Evolutionary conservation across 495 filamentous ascomycete genomes (phyloP).

Genomic region (Aspergillus funiculosus): DNA sequence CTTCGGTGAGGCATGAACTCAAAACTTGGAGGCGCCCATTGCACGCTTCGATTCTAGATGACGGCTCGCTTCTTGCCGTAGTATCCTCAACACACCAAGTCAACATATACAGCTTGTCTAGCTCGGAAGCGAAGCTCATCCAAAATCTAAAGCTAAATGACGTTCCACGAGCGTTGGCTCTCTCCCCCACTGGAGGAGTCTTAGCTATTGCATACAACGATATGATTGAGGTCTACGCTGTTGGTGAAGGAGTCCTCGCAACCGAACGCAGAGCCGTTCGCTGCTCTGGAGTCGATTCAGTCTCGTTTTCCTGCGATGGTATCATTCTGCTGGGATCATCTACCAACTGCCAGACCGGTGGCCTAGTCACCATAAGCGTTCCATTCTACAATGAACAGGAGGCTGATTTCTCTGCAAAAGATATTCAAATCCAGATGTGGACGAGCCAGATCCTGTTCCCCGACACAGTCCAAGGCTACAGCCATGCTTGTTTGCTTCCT

Average conservation of each 20-base stretch:
- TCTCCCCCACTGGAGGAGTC: constrained; percentile 76
- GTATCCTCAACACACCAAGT: constrained; percentile 74
- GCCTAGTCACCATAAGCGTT: constrained; percentile 72
- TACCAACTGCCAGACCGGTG: constrained; percentile 53
- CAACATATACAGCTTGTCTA: constrained; percentile 68
- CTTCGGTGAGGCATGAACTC: constrained; percentile 67
- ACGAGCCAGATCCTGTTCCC: constrained; percentile 86
- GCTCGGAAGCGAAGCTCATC: constrained; percentile 56
- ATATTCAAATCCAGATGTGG: constrained; percentile 73
- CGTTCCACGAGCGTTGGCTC: constrained; percentile 65
- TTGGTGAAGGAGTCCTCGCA: constrained; percentile 55
- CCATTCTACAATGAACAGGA: constrained; percentile 61
- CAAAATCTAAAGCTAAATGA: constrained; percentile 70
- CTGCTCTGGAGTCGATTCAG: constrained; percentile 68
- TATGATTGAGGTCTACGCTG: constrained; percentile 77
- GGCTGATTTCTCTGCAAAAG: constrained; percentile 46
- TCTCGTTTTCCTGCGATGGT: constrained; percentile 79
- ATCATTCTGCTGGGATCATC: constrained; percentile 81
- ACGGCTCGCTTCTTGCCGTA: constrained; percentile 72
- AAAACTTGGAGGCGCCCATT: constrained; percentile 73
- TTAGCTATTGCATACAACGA: constrained; percentile 82
- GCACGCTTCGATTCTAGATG: constrained; percentile 71
- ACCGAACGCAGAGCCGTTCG: constrained; percentile 75
- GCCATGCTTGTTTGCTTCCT: constrained; percentile 68
- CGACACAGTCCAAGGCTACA: constrained; percentile 66